Evolutionary conservation across 345 rosid genomes (phyloP), one percentile per base, ranked within the genome.

Genomic region (Corchorus olitorius): DNA sequence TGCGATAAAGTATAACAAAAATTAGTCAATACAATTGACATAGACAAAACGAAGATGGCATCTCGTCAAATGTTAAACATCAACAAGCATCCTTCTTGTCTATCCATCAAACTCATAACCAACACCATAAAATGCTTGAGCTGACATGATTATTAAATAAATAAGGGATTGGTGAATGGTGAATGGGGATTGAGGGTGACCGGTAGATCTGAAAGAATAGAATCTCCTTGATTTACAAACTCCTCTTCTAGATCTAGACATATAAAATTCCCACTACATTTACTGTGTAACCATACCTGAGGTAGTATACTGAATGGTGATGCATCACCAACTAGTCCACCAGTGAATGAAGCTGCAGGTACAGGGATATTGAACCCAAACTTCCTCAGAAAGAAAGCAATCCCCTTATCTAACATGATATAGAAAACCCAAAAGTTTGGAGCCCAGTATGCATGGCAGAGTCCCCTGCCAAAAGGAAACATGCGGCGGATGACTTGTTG

Each of bases 381-480:
- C 79, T 78, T 92, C 77, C 88, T 83, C 33, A 93, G 86, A 0
- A 79, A 20, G 83, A 86, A 83, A 70, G 90, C 87, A 45, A 91
- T 85, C 15, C 83, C 87, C 83, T 96, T 96, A 85, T 96, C 99
- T 4, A 91, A 77, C 52, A 91, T 60, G 54, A 96, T 89, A 76
- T 96, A 96, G 85, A 93, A 91, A 54, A 93, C 98, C 98, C 98
- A 96, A 75, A 96, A 89, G 56, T 93, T 96, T 10, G 97, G 99
- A 11, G 99, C 98, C 99, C 99, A 96, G 49, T 89, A 96, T 4
- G 98, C 98, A 83, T 96, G 98, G 76, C 97, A 93, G 70, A 95
- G 87, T 75, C 99, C 99, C 90, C 98, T 89, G 64, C 99, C 99
- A 55, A 95, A 95, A 66, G 98, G 99, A 87, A 95, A 95, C 98